Conservation (phyloP, 192 early-diverging fungal species). For the Gamsiella multidivaricata region DNA sequence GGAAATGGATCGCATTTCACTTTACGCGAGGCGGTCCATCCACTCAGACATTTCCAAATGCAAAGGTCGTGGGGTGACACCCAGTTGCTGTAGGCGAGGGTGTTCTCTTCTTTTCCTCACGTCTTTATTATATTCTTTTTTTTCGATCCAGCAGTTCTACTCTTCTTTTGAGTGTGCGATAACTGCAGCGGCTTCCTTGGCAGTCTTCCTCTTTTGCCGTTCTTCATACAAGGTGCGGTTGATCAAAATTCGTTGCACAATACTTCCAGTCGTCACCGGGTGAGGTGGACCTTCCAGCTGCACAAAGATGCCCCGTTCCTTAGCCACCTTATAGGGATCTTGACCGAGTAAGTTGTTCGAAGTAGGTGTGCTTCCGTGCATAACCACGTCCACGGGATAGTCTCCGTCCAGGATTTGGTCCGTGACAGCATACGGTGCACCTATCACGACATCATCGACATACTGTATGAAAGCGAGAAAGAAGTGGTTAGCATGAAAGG, state of each 20-base stretch:
- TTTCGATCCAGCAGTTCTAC: neutral
- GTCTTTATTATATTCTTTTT: neutral
- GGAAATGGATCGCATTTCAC: no score
- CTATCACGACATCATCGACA: slow-evolving; percentile 91
- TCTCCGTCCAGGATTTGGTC: slow-evolving; percentile 83
- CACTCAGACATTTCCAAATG: no score
- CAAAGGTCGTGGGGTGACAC: no score
- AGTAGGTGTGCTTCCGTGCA: slow-evolving; percentile 69
- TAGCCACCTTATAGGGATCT: slow-evolving; percentile 88
- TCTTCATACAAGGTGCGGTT: slow-evolving; percentile 80
- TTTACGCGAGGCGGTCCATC: no score
- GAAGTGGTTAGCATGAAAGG: neutral
- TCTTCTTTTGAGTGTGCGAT: neutral
- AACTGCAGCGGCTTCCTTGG: slow-evolving; percentile 9
- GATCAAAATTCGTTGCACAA: slow-evolving; percentile 85
- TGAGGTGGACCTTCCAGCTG: slow-evolving; percentile 77
- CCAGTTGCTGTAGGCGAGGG: no score
- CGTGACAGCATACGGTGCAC: slow-evolving; percentile 83
- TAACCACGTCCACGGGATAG: slow-evolving; percentile 81
- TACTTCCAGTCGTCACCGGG: slow-evolving; percentile 81
- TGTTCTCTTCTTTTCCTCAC: neutral
- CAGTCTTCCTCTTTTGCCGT: slow-evolving; percentile 71
- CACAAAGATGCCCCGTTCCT: slow-evolving; percentile 77
- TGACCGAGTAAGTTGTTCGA: slow-evolving; percentile 68
- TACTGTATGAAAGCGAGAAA: slow-evolving; percentile 57